Percentiles rank a stretch among this genome's conserved stretches.
Evolutionary conservation across 345 rosid genomes (phyloP).

Genomic region (Limnanthes douglasii): DNA sequence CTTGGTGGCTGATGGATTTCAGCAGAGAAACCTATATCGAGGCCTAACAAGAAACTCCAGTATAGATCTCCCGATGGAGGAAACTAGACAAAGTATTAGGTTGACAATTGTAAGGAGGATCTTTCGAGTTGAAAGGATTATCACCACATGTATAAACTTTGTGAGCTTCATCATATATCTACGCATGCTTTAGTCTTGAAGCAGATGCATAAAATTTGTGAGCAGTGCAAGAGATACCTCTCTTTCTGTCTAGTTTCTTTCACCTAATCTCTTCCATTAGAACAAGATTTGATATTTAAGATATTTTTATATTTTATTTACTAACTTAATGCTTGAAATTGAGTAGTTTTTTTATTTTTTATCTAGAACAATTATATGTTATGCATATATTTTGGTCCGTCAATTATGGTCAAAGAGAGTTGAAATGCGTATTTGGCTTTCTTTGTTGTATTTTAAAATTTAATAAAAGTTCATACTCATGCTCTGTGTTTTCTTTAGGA

Average conservation of each 20-base stretch:
- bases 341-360: too few relatives aligned
- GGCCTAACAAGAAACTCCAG: slow-evolving; percentile 60
- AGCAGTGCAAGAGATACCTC: slow-evolving; percentile 97
- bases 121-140: slow-evolving; percentile 74
- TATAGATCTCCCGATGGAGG: slow-evolving; percentile 58
- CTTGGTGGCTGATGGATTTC: slow-evolving; percentile 38
- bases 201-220: slow-evolving; percentile 95
- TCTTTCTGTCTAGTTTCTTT: too few relatives aligned
- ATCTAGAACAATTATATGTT: not conserved
- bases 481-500: too few relatives aligned
- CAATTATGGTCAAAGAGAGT: too few relatives aligned
- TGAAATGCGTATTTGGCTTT: too few relatives aligned
- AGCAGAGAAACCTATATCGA: slow-evolving; percentile 30
- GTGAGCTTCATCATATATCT: slow-evolving; percentile 74
- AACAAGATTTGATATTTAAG: not conserved
- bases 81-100: slow-evolving; percentile 69
- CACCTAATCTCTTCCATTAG: not conserved
- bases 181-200: slow-evolving; percentile 60
- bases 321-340: too few relatives aligned
- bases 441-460: too few relatives aligned
- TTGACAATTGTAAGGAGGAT: slow-evolving; percentile 66
- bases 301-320: too few relatives aligned
- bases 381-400: not conserved
- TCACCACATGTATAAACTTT: slow-evolving; percentile 83
- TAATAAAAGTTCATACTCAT: too few relatives aligned